Evolutionary conservation across 1,284 basidiomycete species (phyloP), one percentile per base, ranked within the genome.

Genomic region (Leccinum fallax): DNA sequence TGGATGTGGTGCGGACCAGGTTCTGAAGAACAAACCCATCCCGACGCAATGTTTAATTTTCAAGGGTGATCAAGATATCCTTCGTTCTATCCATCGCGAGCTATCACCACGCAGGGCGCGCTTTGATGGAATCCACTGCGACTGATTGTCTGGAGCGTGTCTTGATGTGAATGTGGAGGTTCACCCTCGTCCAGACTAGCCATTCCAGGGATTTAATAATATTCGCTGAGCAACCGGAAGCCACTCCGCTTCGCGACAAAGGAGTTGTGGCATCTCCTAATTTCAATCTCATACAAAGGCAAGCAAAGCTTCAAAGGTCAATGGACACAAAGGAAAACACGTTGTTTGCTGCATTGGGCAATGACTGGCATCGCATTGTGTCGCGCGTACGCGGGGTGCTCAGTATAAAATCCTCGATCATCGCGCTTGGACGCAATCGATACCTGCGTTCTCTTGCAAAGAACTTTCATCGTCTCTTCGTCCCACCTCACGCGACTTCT

Each of bases 341-440:
- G 57, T 43, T 36, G n/a, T 26, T 28, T 40, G 40, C 13, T 63
- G 64, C 52, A 24, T 48, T 32, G 53, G 15, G 21, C n/a, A 32
- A 36, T 11, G 16, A 11, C 28, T 36, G 30, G 32, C 36, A 28
- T 51, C 19, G 28, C 19, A 19, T 48, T n/a, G 51, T 15, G 48
- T 46, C 36, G 28, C 10, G 10, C 28, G 26, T 53, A 10, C 24
- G 48, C 2, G 38, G 15, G 21, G 53, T 55, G 69, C 57, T 63
- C n/a, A 36, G 48, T 69, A 71, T 71, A 71, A 71, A 69, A 13
- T 16, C n/a, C 30, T 21, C 10, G 51, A 7, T 26, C 13, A 15
- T 21, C 11, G 26, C 38, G 48, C 38, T 24, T 11, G 54, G 13
- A 28, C 21, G 54, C 24, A 43, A 43, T 43, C n/a, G 4, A 21